Evolutionary conservation across 2,329 filamentous ascomycete species (phyloP).

Genomic region (Parastagonospora nodorum): DNA sequence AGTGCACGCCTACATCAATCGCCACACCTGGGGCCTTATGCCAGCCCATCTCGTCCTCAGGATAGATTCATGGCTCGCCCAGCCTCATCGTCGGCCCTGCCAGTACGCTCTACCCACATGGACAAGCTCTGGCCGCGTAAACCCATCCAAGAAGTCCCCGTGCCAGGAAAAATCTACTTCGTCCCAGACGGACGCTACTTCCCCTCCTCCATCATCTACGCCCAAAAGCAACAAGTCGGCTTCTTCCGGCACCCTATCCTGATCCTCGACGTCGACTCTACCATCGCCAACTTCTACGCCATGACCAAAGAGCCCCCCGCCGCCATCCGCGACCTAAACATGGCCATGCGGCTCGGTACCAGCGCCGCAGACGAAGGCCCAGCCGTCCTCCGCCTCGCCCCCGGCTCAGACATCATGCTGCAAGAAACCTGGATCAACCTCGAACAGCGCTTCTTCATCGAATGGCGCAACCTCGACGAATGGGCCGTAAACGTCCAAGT

Average conservation of each 20-base stretch:
- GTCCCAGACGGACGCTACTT: slow-evolving; percentile 10
- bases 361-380: slow-evolving; percentile 4
- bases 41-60: too few species aligned
- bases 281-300: slow-evolving; percentile 17
- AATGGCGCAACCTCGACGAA: slow-evolving; percentile 9
- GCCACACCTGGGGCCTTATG: too few species aligned
- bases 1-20: too few species aligned
- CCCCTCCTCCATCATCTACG: slow-evolving; percentile 14
- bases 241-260: slow-evolving; percentile 28
- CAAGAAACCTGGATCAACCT: slow-evolving; percentile 21
- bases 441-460: slow-evolving; percentile 23
- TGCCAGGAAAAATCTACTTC: slow-evolving; percentile 17
- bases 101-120: too few species aligned
- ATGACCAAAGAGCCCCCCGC: slow-evolving; percentile 16
- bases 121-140: too few species aligned
- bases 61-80: too few species aligned
- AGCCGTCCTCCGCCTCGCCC: slow-evolving; percentile 10
- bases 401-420: slow-evolving; percentile 14
- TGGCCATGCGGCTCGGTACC: slow-evolving; percentile 16
- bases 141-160: background rate
- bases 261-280: slow-evolving; percentile 9
- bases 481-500: slow-evolving; percentile 15
- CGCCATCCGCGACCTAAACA: slow-evolving; percentile 15
- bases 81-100: too few species aligned
- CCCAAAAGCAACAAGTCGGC: slow-evolving; percentile 18